Evolutionary conservation across 2,329 filamentous ascomycete genomes (phyloP).

Genomic region (Trichophyton equinum): DNA sequence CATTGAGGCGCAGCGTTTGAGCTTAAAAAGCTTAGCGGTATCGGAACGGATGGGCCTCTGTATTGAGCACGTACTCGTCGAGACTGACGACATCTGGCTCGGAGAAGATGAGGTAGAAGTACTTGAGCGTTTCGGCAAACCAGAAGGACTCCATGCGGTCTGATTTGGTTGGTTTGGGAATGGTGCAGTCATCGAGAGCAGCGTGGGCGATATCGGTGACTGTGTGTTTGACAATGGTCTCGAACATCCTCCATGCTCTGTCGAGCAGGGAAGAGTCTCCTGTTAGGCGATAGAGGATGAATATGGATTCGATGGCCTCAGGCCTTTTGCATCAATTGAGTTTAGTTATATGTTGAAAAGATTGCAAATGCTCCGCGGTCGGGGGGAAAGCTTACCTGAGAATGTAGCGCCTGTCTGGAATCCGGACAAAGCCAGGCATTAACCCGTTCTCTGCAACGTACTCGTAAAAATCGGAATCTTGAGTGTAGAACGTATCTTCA

Average conservation of each 20-base stretch:
- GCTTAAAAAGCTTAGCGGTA: slow-evolving; percentile 12
- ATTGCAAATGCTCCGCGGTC: background rate
- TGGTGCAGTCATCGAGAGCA: slow-evolving; percentile 25
- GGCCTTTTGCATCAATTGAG: slow-evolving; percentile 35
- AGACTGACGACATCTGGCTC: slow-evolving; percentile 51
- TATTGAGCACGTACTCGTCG: slow-evolving; percentile 55
- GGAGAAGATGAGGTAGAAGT: slow-evolving; percentile 74
- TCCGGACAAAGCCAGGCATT: slow-evolving; percentile 8
- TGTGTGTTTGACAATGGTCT: slow-evolving; percentile 55
- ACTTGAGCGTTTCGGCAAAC: slow-evolving; percentile 83
- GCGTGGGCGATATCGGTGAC: slow-evolving; percentile 55
- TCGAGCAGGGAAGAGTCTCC: slow-evolving; percentile 64
- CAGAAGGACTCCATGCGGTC: slow-evolving; percentile 82
- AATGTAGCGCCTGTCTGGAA: slow-evolving; percentile 11
- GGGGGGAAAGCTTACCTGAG: slow-evolving; percentile 9
- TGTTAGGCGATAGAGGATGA: slow-evolving; percentile 83
- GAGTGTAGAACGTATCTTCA: background rate
- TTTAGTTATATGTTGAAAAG: background rate
- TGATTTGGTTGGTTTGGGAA: slow-evolving; percentile 1
- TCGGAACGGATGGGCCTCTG: slow-evolving; percentile 42
- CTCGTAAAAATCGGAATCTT: background rate
- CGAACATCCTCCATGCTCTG: slow-evolving; percentile 77
- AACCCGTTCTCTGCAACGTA: slow-evolving; percentile 6
- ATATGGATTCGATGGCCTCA: slow-evolving; percentile 78
- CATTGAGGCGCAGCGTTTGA: background rate